Evolutionary conservation across 768 basidiomycete species (phyloP), one percentile per base, ranked within the genome.

Genomic region (Russula olivacea): DNA sequence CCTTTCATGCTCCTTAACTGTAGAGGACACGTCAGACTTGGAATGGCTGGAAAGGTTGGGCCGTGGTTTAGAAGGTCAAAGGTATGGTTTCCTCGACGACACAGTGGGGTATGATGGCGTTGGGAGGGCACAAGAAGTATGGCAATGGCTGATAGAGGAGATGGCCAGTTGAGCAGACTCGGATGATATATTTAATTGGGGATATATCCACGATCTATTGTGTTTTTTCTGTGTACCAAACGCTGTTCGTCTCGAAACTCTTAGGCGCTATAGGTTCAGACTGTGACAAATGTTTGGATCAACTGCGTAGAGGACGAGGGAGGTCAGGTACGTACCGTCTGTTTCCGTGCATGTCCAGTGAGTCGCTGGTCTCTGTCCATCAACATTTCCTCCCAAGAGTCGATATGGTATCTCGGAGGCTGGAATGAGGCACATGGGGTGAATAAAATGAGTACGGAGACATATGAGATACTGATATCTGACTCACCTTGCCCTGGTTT

Each of bases 341-440:
- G 96, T 58, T 93, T 93, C 67, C 96, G 83, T 69, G 76, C 70
- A 71, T 90, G 89, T 14, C 96, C 96, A 2, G 94, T 97, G 71
- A 98, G 74, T 66, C 90, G 80, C 71, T 82, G 80, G 77, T 98
- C 96, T 60, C 96, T 80, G 70, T 86, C 83, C 87, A 98, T 93
- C 93, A 98, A 92, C 89, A 91, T 91, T 58, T 89, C 82, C 65
- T 98, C 96, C 93, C 93, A 98, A 23, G 81, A 75, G 71, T 98
- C 96, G 38, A 96, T 71, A 57, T 85, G 81, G 71, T 94, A 95
- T 54, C 96, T 83, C 36, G 89, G 82, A 58, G 89, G 87, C 93
- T 96, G 64, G 8, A 49, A 32, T 17, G 30, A 30, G 23, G 34
- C 28, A 59, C 30, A 30, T 7, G 4, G 17, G 17, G 54, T 38